Evolutionary conservation across 352 stramenopile species (phyloP), one percentile per base, ranked within the genome.

Genomic region (Thalassiosira ordinaria): DNA sequence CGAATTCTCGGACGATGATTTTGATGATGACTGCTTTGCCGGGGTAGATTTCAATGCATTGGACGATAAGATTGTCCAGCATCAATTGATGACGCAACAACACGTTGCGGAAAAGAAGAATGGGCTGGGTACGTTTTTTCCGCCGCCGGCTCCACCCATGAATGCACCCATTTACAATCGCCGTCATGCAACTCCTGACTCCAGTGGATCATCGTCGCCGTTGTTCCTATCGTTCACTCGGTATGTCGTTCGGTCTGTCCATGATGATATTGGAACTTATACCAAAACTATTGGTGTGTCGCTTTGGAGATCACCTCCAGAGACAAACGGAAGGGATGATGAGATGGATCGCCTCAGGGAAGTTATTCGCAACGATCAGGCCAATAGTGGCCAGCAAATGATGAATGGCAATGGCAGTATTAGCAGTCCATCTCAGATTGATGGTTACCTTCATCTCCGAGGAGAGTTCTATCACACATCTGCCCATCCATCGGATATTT

Each of bases 381-480:
- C n/a, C n/a, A n/a, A n/a, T n/a, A n/a, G n/a, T n/a, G n/a, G n/a
- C n/a, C n/a, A n/a, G n/a, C n/a, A n/a, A n/a, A n/a, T n/a, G n/a
- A 39, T 37, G 26, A 20, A 22, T 68, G n/a, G 24, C 20, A 46
- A 46, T 33, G 5, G 39, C 44, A 41, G 11, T 41, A 11, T 41
- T 11, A 41, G 11, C 33, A 11, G n/a, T n/a, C n/a, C n/a, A 41
- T 41, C 5, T 5, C 33, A 41, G 33, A 33, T 83, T 27, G 59
- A 74, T 57, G 75, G 76, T n/a, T 75, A 66, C 41, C 63, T 86
- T 20, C 70, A 84, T 69, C 75, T 94, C 20, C 74, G 81, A 13
- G 89, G 89, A 20, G 81, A 91, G 75, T 93, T 86, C 85, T 93
- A 85, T 59, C 79, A 91, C 31, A 86, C 75, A n/a, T n/a, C n/a